These are phyloP conservation scores for Xerocomellus intermedius DNA, from an alignment of 768 basidiomycete species.

Conservation along the genomic window DNA sequence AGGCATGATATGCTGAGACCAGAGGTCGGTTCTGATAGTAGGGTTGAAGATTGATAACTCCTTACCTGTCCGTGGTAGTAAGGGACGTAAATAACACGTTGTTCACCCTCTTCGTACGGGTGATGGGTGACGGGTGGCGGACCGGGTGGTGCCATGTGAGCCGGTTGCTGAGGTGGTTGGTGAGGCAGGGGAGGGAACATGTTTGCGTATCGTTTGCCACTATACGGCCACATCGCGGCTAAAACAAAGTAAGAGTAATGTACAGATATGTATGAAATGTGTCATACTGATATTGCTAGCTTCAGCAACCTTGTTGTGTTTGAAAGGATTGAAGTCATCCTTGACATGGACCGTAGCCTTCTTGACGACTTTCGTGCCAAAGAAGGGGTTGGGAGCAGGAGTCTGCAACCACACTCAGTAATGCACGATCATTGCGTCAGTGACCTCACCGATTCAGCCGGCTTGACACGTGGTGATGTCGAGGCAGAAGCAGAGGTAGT, in stretches of 20 bases:
- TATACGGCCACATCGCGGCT: conserved; percentile 87
- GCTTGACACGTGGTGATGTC: conserved; percentile 61
- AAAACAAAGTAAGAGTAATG: conserved; percentile 6
- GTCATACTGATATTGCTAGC: conserved; percentile 71
- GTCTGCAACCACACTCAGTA: conserved; percentile 28
- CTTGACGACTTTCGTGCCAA: conserved; percentile 75
- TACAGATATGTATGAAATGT: neutral
- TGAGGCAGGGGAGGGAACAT: conserved; percentile 69
- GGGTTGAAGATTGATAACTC: neutral
- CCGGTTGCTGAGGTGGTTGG: conserved; percentile 60
- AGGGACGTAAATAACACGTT: conserved; percentile 74
- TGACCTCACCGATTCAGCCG: conserved; percentile 47
- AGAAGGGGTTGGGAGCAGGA: conserved; percentile 80
- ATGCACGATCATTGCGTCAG: neutral
- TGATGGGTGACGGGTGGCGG: conserved; percentile 71
- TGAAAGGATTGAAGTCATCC: conserved; percentile 98
- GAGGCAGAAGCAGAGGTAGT: conserved; percentile 45
- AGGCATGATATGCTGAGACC: conserved; percentile 72
- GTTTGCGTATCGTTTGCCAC: conserved; percentile 78
- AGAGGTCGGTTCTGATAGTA: conserved; percentile 2
- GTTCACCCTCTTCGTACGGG: conserved; percentile 76
- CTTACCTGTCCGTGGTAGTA: conserved; percentile 78
- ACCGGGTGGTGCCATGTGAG: conserved; percentile 64
- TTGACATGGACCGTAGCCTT: conserved; percentile 81
- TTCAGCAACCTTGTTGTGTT: conserved; percentile 77